A percentile compares a stretch with the other conserved stretches of the same genome.
Evolutionary conservation across 257 asterid species (phyloP).

Genomic region (Plectranthus barbatus): DNA sequence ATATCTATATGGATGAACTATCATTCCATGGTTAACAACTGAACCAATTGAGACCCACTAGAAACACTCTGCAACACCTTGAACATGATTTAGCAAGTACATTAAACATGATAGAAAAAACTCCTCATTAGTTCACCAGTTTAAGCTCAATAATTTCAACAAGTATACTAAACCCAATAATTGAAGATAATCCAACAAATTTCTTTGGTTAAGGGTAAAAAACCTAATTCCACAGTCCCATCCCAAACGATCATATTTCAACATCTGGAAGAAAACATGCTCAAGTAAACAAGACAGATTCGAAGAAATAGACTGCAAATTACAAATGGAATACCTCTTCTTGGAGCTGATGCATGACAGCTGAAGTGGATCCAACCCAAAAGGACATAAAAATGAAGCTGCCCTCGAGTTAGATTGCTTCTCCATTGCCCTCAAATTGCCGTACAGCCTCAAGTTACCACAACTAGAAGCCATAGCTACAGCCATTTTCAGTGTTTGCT

Average conservation of each 20-base stretch:
- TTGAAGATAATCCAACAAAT: slow-evolving; percentile 10
- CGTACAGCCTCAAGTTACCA: slow-evolving; percentile 32
- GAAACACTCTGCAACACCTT: neutral
- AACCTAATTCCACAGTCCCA: slow-evolving; percentile 3
- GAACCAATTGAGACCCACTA: slow-evolving; percentile 4
- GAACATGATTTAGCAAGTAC: slow-evolving; percentile 4
- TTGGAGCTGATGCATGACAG: slow-evolving; percentile 38
- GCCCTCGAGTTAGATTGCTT: slow-evolving; percentile 41
- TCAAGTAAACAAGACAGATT: neutral
- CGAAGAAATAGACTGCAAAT: neutral
- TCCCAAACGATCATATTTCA: neutral
- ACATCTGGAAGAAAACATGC: slow-evolving; percentile 2
- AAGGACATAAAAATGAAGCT: slow-evolving; percentile 32
- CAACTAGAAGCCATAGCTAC: slow-evolving; percentile 81
- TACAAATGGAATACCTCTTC: slow-evolving; percentile 36
- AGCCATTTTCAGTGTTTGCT: slow-evolving; percentile 39
- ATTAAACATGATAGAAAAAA: neutral
- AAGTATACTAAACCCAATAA: slow-evolving; percentile 5
- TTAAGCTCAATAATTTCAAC: neutral
- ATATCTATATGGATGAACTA: neutral
- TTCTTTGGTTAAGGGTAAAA: neutral
- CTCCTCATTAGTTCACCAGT: neutral
- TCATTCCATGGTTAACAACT: neutral
- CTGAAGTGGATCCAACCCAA: slow-evolving; percentile 51
- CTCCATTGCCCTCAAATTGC: slow-evolving; percentile 43